A percentile compares a stretch with the other conserved stretches of the same genome.
Evolutionary conservation across 1,284 basidiomycete genomes (phyloP).

Genomic region (Puccinia triticina): DNA sequence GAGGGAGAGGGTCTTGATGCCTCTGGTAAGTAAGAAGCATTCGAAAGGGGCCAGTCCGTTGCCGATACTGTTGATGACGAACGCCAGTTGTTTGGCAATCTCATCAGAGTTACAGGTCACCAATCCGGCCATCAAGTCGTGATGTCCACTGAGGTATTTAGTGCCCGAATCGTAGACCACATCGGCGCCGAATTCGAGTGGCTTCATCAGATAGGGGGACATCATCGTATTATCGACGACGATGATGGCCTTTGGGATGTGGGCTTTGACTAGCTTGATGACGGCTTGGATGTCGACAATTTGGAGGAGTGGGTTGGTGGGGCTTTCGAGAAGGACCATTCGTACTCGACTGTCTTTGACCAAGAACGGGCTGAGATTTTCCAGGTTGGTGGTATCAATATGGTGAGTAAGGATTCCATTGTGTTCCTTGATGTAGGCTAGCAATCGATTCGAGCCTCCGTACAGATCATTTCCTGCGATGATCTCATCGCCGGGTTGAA

Average conservation of each 20-base stretch:
- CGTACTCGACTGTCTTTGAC: constrained; percentile 70
- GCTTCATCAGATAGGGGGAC: constrained; percentile 96
- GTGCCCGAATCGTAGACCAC: constrained; percentile 97
- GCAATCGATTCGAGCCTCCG: constrained; percentile 93
- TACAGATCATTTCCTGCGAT: constrained; percentile 96
- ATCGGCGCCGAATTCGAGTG: constrained; percentile 92
- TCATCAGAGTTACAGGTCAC: constrained; percentile 91
- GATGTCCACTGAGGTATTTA: constrained; percentile 96
- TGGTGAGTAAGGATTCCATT: constrained; percentile 88
- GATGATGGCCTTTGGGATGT: constrained; percentile 75
- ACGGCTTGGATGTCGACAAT: constrained; percentile 87
- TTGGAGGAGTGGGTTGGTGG: constrained; percentile 96
- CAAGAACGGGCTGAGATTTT: constrained; percentile 69
- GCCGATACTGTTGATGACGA: constrained; percentile 95
- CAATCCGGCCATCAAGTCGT: constrained; percentile 97
- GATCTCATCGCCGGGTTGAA: constrained; percentile 91
- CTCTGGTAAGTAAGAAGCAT: constrained; percentile 91
- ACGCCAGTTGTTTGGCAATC: constrained; percentile 83
- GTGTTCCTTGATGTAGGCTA: constrained; percentile 80
- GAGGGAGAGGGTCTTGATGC: constrained; percentile 93
- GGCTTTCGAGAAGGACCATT: constrained; percentile 95
- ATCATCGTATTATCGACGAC: constrained; percentile 99
- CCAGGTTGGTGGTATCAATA: constrained; percentile 83
- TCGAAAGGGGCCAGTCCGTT: constrained; percentile 94
- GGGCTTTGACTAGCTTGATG: constrained; percentile 76